Percentiles rank a stretch among this genome's conserved stretches.
phyloP scores from a whole-genome alignment of 164 flowering plant genomes.

The Tinospora cordifolia region DNA sequence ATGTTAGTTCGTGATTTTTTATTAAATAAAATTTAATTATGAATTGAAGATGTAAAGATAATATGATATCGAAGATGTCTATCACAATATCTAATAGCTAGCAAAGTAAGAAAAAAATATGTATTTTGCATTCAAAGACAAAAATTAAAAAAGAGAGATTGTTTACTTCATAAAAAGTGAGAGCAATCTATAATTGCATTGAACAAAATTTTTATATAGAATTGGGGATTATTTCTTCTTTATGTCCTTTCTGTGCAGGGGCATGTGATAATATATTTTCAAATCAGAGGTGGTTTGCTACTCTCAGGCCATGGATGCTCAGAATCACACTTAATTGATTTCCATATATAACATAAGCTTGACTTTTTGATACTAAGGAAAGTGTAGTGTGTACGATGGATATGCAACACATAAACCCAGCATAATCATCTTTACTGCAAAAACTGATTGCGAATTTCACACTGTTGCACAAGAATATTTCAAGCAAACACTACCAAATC shows the following conservation, averaged over 20 bases:
- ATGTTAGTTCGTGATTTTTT: no score
- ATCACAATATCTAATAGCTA: no score
- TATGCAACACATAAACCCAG: not conserved
- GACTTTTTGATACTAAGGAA: not conserved
- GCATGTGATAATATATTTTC: not conserved
- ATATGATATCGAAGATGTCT: no score
- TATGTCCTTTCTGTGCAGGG: not conserved
- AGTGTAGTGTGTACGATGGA: not conserved
- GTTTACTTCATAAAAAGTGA: no score
- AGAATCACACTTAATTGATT: not conserved
- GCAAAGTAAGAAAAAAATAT: no score
- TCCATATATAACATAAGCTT: not conserved
- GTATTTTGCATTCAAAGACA: no score
- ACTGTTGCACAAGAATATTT: not conserved
- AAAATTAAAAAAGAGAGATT: no score
- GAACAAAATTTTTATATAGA: no score
- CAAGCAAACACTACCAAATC: not conserved
- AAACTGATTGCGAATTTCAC: not conserved
- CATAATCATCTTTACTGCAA: not conserved
- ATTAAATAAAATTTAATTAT: no score
- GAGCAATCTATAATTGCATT: no score
- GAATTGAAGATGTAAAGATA: no score
- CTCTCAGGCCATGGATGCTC: not conserved
- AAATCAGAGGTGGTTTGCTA: not conserved
- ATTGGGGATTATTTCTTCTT: no score